phyloP scores from a whole-genome alignment of 78 protist genomes.

The Cavenderia fasciculata region DNA sequence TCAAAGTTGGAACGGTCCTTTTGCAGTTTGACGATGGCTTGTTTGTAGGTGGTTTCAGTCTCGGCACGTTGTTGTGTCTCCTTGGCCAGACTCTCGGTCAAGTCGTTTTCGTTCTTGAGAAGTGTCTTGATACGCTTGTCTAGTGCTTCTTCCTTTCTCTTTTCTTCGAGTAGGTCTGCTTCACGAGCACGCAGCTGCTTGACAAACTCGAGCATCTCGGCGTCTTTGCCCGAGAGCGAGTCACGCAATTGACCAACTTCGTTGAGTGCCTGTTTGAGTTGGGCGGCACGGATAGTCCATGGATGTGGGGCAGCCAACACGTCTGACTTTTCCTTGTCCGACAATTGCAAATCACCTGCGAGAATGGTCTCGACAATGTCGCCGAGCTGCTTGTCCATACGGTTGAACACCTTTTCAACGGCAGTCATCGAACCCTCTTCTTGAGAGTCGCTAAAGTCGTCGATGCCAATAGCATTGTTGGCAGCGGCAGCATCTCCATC shows the following conservation, averaged over 20 bases:
- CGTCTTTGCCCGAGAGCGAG: constrained; percentile 24
- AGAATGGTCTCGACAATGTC: constrained; percentile 67
- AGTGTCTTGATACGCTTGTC: constrained; percentile 72
- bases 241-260: constrained; percentile 45
- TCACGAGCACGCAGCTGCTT: constrained; percentile 40
- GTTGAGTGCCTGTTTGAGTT: constrained; percentile 25
- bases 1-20: constrained; percentile 22
- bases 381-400: constrained; percentile 28
- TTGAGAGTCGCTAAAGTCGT: not conserved
- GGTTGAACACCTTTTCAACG: constrained; percentile 39
- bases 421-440: constrained; percentile 1
- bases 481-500: not conserved
- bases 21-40: constrained; percentile 20
- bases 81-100: constrained; percentile 14
- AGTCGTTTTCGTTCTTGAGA: constrained; percentile 36
- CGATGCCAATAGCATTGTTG: not conserved
- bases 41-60: constrained; percentile 43
- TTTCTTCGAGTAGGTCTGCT: constrained; percentile 64
- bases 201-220: constrained; percentile 42
- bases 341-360: constrained; percentile 56
- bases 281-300: constrained; percentile 29
- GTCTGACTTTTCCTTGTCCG: constrained; percentile 1
- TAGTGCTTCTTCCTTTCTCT: constrained; percentile 76
- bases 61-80: constrained; percentile 32
- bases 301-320: constrained; percentile 9